A percentile compares a stretch with the other conserved stretches of the same genome.
Evolutionary conservation across 2,329 filamentous ascomycete species (phyloP).

Genomic region (Colletotrichum lupini): DNA sequence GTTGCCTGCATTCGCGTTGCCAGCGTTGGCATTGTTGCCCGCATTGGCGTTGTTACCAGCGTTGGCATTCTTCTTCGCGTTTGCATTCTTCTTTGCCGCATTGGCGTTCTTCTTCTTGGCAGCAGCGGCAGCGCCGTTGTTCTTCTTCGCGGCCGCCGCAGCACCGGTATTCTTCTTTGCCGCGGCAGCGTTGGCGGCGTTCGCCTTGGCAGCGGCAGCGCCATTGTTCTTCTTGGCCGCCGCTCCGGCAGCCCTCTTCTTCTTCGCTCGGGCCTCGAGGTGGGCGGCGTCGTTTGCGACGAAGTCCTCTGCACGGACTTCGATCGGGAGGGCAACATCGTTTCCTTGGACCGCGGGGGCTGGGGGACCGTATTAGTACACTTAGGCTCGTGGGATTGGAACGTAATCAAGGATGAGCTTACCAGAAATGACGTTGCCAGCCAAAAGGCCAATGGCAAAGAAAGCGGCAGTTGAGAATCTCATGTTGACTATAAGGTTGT

Average conservation of each 20-base stretch:
- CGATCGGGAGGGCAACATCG: constrained; percentile 15
- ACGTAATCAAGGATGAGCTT: neutral
- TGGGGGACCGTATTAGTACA: neutral
- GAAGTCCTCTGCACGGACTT: constrained; percentile 10
- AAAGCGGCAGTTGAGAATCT: constrained; percentile 28
- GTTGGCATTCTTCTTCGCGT: neutral
- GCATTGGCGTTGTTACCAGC: neutral
- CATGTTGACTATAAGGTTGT: constrained; percentile 8
- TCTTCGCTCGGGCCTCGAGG: constrained; percentile 15
- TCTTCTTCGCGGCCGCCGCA: neutral
- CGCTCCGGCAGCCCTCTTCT: constrained; percentile 11
- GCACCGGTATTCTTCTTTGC: neutral
- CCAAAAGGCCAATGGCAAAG: constrained; percentile 18
- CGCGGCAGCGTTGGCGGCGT: neutral
- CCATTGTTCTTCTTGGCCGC: neutral
- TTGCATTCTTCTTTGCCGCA: neutral
- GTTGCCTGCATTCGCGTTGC: no score
- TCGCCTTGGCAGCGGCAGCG: constrained; percentile 1
- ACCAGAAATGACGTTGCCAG: constrained; percentile 30
- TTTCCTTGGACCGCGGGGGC: constrained; percentile 7
- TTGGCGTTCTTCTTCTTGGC: neutral
- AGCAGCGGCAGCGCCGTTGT: neutral
- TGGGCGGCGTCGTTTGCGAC: constrained; percentile 13
- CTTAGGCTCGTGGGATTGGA: no score
- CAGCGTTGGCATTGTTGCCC: neutral